Evolutionary conservation across 768 basidiomycete genomes (phyloP).

Genomic region (Russula sp.): DNA sequence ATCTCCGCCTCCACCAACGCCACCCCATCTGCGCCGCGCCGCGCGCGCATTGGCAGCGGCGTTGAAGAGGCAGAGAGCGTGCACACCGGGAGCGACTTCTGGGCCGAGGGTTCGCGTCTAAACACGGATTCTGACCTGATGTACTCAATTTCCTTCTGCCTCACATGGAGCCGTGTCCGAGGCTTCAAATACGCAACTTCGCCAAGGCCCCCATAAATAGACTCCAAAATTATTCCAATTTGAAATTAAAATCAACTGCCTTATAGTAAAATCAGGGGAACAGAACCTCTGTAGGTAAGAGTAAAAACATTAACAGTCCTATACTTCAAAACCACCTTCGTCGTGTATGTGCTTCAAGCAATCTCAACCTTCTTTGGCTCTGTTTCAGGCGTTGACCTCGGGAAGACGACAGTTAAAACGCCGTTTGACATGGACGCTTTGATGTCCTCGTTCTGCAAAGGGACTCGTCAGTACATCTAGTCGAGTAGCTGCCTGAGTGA

Average conservation of each 20-base stretch:
- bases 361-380: constrained; percentile 41
- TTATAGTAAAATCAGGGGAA: no score
- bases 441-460: constrained; percentile 28
- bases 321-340: background rate
- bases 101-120: no score
- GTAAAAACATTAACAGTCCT: no score
- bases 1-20: constrained; percentile 2
- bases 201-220: no score
- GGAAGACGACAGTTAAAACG: constrained; percentile 44
- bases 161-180: no score
- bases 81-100: constrained; percentile 71
- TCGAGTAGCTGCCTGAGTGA: background rate
- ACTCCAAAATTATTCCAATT: no score
- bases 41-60: background rate
- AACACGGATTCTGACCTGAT: no score
- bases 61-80: constrained; percentile 37
- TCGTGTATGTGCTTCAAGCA: constrained; percentile 10
- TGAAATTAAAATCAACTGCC: no score
- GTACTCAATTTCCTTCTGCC: no score
- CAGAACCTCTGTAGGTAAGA: no score
- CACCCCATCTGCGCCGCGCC: constrained; percentile 3
- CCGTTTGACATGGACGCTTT: constrained; percentile 45
- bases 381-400: constrained; percentile 38
- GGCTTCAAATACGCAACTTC: no score
- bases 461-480: background rate